Percentiles rank a stretch among this genome's conserved stretches.
Evolutionary conservation across 768 basidiomycete genomes (phyloP).

Genomic region (Suillus decipiens): DNA sequence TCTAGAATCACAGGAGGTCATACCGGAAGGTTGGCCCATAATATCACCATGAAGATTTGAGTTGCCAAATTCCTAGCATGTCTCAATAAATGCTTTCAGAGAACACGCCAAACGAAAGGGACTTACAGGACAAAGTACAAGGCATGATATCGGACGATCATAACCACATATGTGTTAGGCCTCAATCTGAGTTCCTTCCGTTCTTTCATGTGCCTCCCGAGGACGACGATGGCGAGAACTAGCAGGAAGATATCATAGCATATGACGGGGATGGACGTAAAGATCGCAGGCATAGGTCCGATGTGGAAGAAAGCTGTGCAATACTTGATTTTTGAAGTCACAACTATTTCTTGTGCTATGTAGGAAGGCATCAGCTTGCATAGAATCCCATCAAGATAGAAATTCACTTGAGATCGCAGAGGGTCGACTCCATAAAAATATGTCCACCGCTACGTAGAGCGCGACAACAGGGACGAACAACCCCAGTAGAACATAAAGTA

Average conservation of each 20-base stretch:
- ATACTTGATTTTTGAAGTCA: background rate
- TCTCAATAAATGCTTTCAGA: background rate
- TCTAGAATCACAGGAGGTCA: background rate
- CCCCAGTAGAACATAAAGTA: background rate
- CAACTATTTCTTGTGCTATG: background rate
- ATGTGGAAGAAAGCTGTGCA: background rate
- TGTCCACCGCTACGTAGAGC: background rate
- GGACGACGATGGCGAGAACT: background rate
- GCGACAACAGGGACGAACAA: background rate
- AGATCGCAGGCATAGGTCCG: background rate
- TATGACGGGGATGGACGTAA: background rate
- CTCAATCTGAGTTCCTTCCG: background rate
- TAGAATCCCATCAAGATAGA: background rate
- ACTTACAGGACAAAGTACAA: background rate
- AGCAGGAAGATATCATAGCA: background rate
- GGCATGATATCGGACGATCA: background rate
- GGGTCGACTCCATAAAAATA: background rate
- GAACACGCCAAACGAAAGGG: background rate
- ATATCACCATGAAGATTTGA: background rate
- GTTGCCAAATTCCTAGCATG: background rate
- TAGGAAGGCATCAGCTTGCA: background rate
- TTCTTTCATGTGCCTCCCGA: background rate
- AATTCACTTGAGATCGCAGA: background rate
- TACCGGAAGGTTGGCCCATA: background rate
- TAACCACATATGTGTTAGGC: background rate